phyloP scores from a whole-genome alignment of 495 filamentous ascomycete species.

The Schizothecium vesticola region DNA sequence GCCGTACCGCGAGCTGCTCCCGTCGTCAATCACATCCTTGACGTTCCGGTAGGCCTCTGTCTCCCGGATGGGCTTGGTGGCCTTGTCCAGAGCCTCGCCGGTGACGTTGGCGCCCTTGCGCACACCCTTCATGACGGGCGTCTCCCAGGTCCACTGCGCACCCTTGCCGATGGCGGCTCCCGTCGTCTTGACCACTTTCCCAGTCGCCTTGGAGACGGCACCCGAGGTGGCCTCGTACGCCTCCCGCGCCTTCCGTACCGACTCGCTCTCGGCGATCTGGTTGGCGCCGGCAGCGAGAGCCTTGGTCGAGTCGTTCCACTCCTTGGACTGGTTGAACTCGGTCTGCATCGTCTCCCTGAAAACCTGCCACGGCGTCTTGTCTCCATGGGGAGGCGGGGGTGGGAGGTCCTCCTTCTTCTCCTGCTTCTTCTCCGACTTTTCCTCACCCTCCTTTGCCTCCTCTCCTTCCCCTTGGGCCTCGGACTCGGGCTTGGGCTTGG shows the following conservation, averaged over 20 bases:
- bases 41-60: constrained; percentile 92
- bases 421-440: constrained; percentile 45
- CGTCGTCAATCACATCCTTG: constrained; percentile 94
- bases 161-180: constrained; percentile 81
- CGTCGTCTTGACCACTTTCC: constrained; percentile 74
- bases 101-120: constrained; percentile 77
- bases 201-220: constrained; percentile 64
- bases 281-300: constrained; percentile 81
- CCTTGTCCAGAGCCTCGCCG: constrained; percentile 82
- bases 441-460: constrained; percentile 42
- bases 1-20: constrained; percentile 90
- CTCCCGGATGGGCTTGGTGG: constrained; percentile 86
- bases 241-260: constrained; percentile 76
- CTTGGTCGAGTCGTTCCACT: constrained; percentile 98
- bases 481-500: constrained; percentile 41
- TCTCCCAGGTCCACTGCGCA: constrained; percentile 96
- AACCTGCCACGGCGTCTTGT: constrained; percentile 97
- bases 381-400: constrained; percentile 88
- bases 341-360: constrained; percentile 90
- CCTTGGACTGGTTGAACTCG: constrained; percentile 95
- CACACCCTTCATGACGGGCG: constrained; percentile 85
- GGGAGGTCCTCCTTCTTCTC: constrained; percentile 71
- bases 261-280: constrained; percentile 89
- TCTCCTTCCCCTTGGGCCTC: constrained; percentile 40
- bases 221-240: constrained; percentile 81